Evolutionary conservation across 805 yeast genomes (phyloP).

Genomic region (Lachancea cidri): DNA sequence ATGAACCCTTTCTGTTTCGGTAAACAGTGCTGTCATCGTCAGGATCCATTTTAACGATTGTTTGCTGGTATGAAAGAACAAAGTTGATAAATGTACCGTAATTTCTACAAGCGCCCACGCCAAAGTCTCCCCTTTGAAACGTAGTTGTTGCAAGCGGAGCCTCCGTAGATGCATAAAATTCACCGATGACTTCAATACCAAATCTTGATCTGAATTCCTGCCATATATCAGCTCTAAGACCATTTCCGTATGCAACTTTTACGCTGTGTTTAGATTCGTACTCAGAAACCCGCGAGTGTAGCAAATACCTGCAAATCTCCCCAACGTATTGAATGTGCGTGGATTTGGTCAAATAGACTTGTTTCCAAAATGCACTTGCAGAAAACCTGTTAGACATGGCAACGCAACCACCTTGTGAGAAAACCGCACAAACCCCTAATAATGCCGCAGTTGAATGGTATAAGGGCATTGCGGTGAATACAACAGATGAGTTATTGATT

Average conservation of each 20-base stretch:
- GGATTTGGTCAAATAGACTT: slow-evolving; percentile 62
- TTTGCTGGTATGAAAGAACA: slow-evolving; percentile 49
- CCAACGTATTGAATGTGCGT: slow-evolving; percentile 92
- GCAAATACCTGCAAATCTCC: slow-evolving; percentile 83
- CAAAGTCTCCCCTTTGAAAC: slow-evolving; percentile 70
- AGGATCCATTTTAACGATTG: slow-evolving; percentile 69
- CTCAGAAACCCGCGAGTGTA: slow-evolving; percentile 60
- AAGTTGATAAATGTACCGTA: slow-evolving; percentile 58
- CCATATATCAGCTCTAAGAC: slow-evolving; percentile 89
- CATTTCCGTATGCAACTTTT: slow-evolving; percentile 81
- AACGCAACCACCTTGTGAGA: slow-evolving; percentile 64
- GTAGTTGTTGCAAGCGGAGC: slow-evolving; percentile 84
- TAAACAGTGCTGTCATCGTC: slow-evolving; percentile 68
- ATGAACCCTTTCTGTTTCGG: slow-evolving; percentile 65
- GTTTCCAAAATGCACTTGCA: slow-evolving; percentile 84
- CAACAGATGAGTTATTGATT: slow-evolving; percentile 47
- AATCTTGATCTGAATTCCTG: slow-evolving; percentile 69
- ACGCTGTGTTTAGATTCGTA: slow-evolving; percentile 60
- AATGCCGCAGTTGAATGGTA: slow-evolving; percentile 93
- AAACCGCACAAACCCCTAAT: slow-evolving; percentile 71
- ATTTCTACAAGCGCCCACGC: slow-evolving; percentile 83
- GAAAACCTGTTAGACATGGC: slow-evolving; percentile 80
- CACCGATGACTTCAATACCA: slow-evolving; percentile 71
- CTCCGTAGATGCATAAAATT: slow-evolving; percentile 91
- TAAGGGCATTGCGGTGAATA: slow-evolving; percentile 90